These are phyloP conservation scores for Botryotinia globosa DNA, from an alignment of 2,329 filamentous ascomycete species.

Conservation along the genomic window DNA sequence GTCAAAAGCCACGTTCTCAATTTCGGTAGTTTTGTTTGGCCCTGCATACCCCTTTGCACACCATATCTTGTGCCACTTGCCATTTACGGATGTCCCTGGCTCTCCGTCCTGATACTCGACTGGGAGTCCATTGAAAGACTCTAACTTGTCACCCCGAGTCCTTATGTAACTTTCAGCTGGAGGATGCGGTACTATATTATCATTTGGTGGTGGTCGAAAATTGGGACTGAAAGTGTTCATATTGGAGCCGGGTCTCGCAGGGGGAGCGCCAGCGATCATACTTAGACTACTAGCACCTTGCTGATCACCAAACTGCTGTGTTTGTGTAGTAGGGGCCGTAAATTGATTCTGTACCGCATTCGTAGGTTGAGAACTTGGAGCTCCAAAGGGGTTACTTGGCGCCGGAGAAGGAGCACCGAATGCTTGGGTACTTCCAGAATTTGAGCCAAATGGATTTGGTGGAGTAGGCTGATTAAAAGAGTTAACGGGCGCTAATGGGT, in stretches of 20 bases:
- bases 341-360: neutral
- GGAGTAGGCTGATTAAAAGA: slow-evolving; percentile 45
- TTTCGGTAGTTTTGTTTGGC: slow-evolving; percentile 62
- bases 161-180: slow-evolving; percentile 28
- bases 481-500: slow-evolving; percentile 19
- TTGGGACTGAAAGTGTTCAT: slow-evolving; percentile 16
- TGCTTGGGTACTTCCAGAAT: slow-evolving; percentile 38
- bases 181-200: slow-evolving; percentile 21
- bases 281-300: neutral
- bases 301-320: neutral
- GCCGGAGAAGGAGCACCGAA: slow-evolving; percentile 40
- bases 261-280: neutral
- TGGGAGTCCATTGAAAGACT: slow-evolving; percentile 60
- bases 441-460: slow-evolving; percentile 21
- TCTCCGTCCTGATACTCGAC: slow-evolving; percentile 56
- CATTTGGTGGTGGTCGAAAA: slow-evolving; percentile 16
- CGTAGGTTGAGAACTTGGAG: slow-evolving; percentile 10
- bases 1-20: slow-evolving; percentile 55
- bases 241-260: neutral
- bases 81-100: slow-evolving; percentile 53
- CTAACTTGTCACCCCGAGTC: slow-evolving; percentile 42
- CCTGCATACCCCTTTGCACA: slow-evolving; percentile 68
- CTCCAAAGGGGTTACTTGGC: slow-evolving; percentile 21
- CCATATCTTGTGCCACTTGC: slow-evolving; percentile 64
- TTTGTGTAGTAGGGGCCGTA: neutral